These are phyloP conservation scores for Cyberlindnera mrakii DNA, from an alignment of 805 yeast species.

Conservation along the genomic window DNA sequence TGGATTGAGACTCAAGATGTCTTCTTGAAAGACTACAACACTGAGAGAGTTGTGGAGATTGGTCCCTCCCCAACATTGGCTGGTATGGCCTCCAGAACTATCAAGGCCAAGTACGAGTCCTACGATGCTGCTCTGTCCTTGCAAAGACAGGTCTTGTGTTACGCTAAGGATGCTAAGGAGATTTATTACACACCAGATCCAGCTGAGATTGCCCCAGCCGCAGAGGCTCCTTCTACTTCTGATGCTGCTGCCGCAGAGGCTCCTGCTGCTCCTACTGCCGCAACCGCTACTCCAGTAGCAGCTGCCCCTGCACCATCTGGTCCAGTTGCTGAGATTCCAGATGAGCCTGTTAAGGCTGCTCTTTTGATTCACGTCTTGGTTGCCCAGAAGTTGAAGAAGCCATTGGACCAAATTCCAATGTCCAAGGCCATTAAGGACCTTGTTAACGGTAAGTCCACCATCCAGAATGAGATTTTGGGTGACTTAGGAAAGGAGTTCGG, in stretches of 20 bases:
- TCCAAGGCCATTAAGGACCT: conserved; percentile 93
- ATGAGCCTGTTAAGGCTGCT: conserved; percentile 82
- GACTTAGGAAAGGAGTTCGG: conserved; percentile 98
- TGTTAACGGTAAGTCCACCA: conserved; percentile 98
- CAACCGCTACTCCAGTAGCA: conserved; percentile 52
- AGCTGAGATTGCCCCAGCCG: conserved; percentile 28
- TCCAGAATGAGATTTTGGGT: conserved; percentile 97
- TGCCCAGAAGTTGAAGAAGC: conserved; percentile 92
- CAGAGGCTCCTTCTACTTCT: conserved; percentile 25
- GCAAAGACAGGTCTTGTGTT: conserved; percentile 91
- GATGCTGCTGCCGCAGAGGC: conserved; percentile 34
- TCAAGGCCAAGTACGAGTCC: conserved; percentile 88
- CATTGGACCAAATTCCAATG: conserved; percentile 79
- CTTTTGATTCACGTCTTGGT: conserved; percentile 82
- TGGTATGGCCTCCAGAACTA: conserved; percentile 97
- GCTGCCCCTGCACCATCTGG: conserved; percentile 58
- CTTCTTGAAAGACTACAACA: conserved; percentile 84
- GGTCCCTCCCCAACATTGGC: conserved; percentile 99
- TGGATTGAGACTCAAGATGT: conserved; percentile 99
- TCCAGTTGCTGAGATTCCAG: conserved; percentile 80
- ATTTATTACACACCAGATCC: conserved; percentile 92
- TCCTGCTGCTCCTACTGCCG: conserved; percentile 50
- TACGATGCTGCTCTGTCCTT: conserved; percentile 89
- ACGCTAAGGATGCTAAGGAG: conserved; percentile 93
- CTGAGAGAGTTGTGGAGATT: conserved; percentile 96